Evolutionary conservation across 306 rosid genomes (phyloP).

Genomic region (Cicer cuneatum): DNA sequence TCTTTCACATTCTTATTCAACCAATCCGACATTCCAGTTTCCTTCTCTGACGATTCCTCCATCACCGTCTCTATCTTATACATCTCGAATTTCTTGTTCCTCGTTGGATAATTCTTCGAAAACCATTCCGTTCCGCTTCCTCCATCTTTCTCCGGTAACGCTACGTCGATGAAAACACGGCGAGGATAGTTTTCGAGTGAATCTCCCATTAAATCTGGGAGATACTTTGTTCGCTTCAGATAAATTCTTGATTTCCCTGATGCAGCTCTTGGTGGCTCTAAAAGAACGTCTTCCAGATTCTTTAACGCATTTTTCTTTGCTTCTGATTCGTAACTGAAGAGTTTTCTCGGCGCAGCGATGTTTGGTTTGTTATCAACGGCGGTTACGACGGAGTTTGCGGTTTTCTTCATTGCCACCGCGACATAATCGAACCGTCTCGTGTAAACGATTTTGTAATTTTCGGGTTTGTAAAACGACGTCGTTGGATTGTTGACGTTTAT

Average conservation of each 20-base stretch:
- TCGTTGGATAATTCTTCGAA: constrained; percentile 60
- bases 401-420: constrained; percentile 62
- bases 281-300: constrained; percentile 73
- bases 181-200: constrained; percentile 70
- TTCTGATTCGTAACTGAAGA: constrained; percentile 40
- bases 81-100: constrained; percentile 72
- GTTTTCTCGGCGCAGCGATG: constrained; percentile 45
- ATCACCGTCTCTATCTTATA: constrained; percentile 61
- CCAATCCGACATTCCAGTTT: constrained; percentile 72
- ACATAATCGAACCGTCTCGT: constrained; percentile 48
- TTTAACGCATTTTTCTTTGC: constrained; percentile 69
- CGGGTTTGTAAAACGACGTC: constrained; percentile 36
- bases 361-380: neutral
- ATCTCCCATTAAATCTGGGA: constrained; percentile 83
- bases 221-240: constrained; percentile 58
- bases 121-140: constrained; percentile 67
- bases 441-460: constrained; percentile 54
- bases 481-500: neutral
- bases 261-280: constrained; percentile 79
- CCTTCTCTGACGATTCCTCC: constrained; percentile 44
- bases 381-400: neutral
- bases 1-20: constrained; percentile 66
- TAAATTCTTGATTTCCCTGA: constrained; percentile 64
- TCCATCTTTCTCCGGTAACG: constrained; percentile 56
- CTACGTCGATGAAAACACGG: constrained; percentile 72